These are phyloP conservation scores for Trichocladium antarcticum DNA, from an alignment of 495 filamentous ascomycete genomes.

Conservation along the genomic window DNA sequence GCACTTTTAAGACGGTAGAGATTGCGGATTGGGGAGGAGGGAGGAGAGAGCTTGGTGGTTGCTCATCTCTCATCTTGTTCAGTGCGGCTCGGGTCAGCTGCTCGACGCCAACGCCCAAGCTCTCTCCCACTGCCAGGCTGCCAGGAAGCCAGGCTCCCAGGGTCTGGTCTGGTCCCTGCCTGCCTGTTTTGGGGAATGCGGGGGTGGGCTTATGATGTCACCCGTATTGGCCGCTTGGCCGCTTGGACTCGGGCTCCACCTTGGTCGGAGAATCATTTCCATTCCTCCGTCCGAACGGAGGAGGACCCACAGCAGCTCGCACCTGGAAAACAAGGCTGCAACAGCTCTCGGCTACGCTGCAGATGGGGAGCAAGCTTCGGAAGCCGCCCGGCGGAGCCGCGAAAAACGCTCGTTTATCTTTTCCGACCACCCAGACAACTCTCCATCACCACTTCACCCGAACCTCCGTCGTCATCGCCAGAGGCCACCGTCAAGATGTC, in stretches of 20 bases:
- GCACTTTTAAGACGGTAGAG: slow-evolving; percentile 19
- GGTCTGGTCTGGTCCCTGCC: not conserved
- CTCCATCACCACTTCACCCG: slow-evolving; percentile 17
- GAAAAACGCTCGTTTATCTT: slow-evolving; percentile 37
- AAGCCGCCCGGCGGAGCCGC: slow-evolving; percentile 12
- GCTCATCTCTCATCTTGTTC: not conserved
- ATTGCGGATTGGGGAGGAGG: not conserved
- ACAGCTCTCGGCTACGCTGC: slow-evolving; percentile 6
- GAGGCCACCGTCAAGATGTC: slow-evolving; percentile 49
- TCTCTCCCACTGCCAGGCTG: too few relatives aligned
- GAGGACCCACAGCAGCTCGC: not conserved
- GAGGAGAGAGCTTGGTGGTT: slow-evolving; percentile 4
- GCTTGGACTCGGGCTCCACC: not conserved
- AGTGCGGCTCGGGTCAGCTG: slow-evolving; percentile 3
- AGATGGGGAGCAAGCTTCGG: slow-evolving; percentile 8
- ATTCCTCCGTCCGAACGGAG: slow-evolving; percentile 6
- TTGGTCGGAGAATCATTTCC: slow-evolving; percentile 11
- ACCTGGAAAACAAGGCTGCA: slow-evolving; percentile 13
- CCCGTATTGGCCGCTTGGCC: not conserved
- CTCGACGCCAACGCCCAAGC: slow-evolving; percentile 1
- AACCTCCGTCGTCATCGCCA: slow-evolving; percentile 17
- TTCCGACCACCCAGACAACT: slow-evolving; percentile 18
- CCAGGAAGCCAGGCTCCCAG: too few relatives aligned
- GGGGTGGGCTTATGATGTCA: slow-evolving; percentile 25
- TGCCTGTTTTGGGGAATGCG: slow-evolving; percentile 7